Evolutionary conservation across 306 rosid genomes (phyloP), one percentile per base, ranked within the genome.

Genomic region (Begonia masoniana): DNA sequence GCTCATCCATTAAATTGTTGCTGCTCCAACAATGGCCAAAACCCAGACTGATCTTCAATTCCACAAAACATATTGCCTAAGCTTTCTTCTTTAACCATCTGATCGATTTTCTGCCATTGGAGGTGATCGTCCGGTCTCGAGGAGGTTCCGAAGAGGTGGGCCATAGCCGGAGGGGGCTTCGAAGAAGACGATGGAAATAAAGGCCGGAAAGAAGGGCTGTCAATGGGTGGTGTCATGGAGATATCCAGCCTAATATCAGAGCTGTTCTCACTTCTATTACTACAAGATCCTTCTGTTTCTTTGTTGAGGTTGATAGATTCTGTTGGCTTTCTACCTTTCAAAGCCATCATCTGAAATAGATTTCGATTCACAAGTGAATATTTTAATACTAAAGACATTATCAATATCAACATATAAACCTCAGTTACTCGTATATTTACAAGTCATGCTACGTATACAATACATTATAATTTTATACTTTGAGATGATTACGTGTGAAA

Each of bases 1-100:
- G 71, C 75, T 81, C n/a, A n/a, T n/a, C n/a, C n/a, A n/a, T 81
- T 86, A 79, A 83, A 87, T 15, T 83, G 94, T 57, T 87, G 96
- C 13, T 82, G 66, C 52, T 92, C 99, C 93, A 92, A 76, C 99
- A 96, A 92, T 41, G 99, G 99, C 99, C 99, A 92, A 62, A 92
- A 83, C 14, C 89, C 39, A 51, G 99, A 72, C 57, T 92, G 99
- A 51, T 92, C 96, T 65, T 92, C 99, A 56, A 92, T 87, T 26
- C 76, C 76, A 62, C 88, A 79, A 54, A 92, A 92, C 95, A 92
- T 86, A 78, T 65, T 92, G 74, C 81, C 79, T 47, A 78, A 45
- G 71, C 75, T 81, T 66, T 87, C 99, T 72, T 92, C 95, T 72
- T 83, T 86, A 53, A 70, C 82, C 42, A 79, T 71, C 13, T 85